These are phyloP conservation scores for Fusarium coicis DNA, from an alignment of 2,329 filamentous ascomycete genomes.

Conservation along the genomic window DNA sequence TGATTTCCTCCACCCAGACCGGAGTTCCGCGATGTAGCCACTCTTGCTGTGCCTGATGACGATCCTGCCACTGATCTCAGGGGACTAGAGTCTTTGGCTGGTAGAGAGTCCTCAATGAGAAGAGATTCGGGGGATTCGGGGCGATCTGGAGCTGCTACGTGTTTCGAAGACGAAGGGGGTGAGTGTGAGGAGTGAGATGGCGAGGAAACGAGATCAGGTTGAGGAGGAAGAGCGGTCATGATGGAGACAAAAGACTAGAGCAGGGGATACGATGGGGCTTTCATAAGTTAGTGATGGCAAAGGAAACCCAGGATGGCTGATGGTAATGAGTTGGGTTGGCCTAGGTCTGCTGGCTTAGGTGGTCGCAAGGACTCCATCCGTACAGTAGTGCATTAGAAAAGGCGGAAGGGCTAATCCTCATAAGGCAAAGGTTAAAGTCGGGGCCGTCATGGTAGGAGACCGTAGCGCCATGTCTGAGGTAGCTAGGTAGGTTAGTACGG, in stretches of 20 bases:
- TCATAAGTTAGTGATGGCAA: conserved; percentile 39
- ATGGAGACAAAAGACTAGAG: conserved; percentile 36
- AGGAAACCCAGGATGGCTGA: conserved; percentile 2
- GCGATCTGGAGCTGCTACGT: conserved; percentile 12
- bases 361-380: conserved; percentile 32
- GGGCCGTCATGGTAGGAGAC: conserved; percentile 29
- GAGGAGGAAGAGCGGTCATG: conserved; percentile 39
- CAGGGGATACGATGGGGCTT: conserved; percentile 36
- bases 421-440: conserved; percentile 26
- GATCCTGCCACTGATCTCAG: conserved; percentile 12
- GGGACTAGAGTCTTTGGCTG: conserved; percentile 9
- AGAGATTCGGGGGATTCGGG: conserved; percentile 17
- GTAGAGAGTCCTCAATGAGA: conserved; percentile 18
- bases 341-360: conserved; percentile 25
- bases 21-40: conserved; percentile 3
- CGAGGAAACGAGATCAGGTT: conserved; percentile 27
- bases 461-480: conserved; percentile 21
- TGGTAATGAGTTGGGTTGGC: conserved; percentile 25
- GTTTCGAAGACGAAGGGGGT: conserved; percentile 18
- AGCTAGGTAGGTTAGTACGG: too few species aligned
- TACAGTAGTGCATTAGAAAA: conserved; percentile 36
- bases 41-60: conserved; percentile 14
- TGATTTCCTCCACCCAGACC: conserved; percentile 25
- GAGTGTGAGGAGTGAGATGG: conserved; percentile 20
- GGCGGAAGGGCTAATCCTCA: conserved; percentile 33